These are phyloP conservation scores for Penicillium cosmopolitanum DNA, from an alignment of 495 filamentous ascomycete species.

Conservation along the genomic window DNA sequence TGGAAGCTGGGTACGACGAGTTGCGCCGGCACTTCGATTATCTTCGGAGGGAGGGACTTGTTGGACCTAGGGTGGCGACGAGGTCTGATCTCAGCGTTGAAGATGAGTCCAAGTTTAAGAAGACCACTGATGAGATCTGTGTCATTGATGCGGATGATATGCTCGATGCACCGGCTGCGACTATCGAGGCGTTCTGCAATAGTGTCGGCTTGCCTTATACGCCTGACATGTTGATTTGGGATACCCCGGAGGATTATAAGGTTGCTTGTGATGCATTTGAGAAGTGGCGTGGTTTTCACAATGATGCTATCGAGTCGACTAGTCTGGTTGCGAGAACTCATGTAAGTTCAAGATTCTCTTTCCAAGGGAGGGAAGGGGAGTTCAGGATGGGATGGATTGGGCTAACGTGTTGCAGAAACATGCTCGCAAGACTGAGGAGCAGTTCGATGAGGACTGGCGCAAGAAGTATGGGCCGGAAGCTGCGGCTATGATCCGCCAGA, in stretches of 20 bases:
- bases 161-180: conserved; percentile 74
- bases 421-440: conserved; percentile 62
- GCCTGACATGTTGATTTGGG: conserved; percentile 81
- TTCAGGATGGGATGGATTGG: background rate
- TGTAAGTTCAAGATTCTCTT: conserved; percentile 56
- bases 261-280: conserved; percentile 73
- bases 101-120: conserved; percentile 13
- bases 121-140: conserved; percentile 64
- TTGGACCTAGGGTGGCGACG: conserved; percentile 65
- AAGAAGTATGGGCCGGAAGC: conserved; percentile 81
- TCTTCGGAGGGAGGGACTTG: conserved; percentile 59
- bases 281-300: conserved; percentile 97
- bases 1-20: conserved; percentile 89
- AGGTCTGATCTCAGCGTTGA: conserved; percentile 31
- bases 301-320: conserved; percentile 84
- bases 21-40: conserved; percentile 85
- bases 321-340: conserved; percentile 69
- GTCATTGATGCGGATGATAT: conserved; percentile 96
- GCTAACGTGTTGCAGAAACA: conserved; percentile 47
- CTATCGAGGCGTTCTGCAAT: conserved; percentile 76
- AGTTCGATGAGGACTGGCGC: conserved; percentile 77
- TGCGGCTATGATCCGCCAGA: conserved; percentile 72
- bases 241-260: conserved; percentile 66
- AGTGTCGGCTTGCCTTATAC: conserved; percentile 74
- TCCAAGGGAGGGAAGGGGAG: background rate